These are phyloP conservation scores for Pseudogymnoascus sp. DNA, from an alignment of 2,329 filamentous ascomycete species.

Conservation along the genomic window DNA sequence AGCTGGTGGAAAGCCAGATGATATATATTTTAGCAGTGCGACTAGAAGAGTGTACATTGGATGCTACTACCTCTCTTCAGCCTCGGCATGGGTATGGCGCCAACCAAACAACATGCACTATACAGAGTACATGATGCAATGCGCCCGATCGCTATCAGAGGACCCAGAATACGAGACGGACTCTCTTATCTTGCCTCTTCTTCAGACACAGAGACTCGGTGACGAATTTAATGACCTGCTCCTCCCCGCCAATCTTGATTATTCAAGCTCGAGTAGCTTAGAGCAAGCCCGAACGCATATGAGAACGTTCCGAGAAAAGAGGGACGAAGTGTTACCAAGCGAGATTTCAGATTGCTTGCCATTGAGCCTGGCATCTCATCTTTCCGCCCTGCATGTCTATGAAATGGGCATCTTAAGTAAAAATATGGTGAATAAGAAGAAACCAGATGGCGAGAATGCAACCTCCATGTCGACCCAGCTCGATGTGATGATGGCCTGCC, in stretches of 20 bases:
- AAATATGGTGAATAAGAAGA: neutral
- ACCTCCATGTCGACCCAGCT: neutral
- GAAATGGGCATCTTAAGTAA: neutral
- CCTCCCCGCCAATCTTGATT: neutral
- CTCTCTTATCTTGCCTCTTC: slow-evolving; percentile 20
- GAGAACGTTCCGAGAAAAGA: neutral
- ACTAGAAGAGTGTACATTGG: slow-evolving; percentile 18
- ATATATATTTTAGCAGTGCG: slow-evolving; percentile 7
- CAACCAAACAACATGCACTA: slow-evolving; percentile 17
- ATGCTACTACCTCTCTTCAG: slow-evolving; percentile 19
- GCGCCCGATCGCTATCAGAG: slow-evolving; percentile 18
- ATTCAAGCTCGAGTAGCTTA: neutral
- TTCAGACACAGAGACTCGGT: slow-evolving; percentile 19
- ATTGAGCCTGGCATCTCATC: neutral
- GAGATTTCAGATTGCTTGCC: neutral
- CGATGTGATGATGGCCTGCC: neutral
- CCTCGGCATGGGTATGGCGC: slow-evolving; percentile 16
- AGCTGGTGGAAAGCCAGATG: neutral
- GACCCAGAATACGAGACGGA: slow-evolving; percentile 22
- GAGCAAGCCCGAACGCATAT: neutral
- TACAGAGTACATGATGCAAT: slow-evolving; percentile 18
- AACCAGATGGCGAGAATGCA: neutral
- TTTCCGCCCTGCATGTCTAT: neutral
- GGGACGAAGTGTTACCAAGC: neutral
- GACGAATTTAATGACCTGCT: slow-evolving; percentile 14